Evolutionary conservation across 2,329 filamentous ascomycete genomes (phyloP), one percentile per base, ranked within the genome.

Genomic region (Thelonectria discophora): DNA sequence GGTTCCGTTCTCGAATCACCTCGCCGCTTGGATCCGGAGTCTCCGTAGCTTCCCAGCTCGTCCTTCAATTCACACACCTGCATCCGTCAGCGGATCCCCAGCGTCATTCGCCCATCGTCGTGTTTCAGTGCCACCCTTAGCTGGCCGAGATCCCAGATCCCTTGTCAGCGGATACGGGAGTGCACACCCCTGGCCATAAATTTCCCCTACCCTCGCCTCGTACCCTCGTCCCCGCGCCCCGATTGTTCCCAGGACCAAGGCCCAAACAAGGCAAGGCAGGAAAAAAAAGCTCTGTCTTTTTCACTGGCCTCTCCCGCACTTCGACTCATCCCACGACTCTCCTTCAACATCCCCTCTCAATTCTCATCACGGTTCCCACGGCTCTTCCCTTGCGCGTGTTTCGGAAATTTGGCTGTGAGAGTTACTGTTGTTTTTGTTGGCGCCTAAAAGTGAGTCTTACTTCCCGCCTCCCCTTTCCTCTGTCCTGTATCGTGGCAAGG

Each of bases 381-480:
- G 73, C 78, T 80, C 77, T 81, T 82, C 80, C 78, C 77, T 80
- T 79, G 74, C 77, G 77, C 77, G 76, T 78, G 75, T 78, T 79
- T 79, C 76, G 76, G 75, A 76, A 75, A 70, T 71, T 78, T 77
- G 75, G 74, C 76, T 77, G 72, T 77, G 74, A 77, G 72, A 75
- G 73, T 77, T 77, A 76, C 75, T 76, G 74, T 77, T 78, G 78
- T 79, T 81, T 77, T 81, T 81, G 76, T 78, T 79, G 81, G 81
- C 80, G 80, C 81, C 76, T 77, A 83, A 84, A 83, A 83, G 81
- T 84, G 76, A 83, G 81, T 83, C 65, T 68, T 64, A 46, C 60
- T 47, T 47, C 55, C 37, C 52, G 43, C 37, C 58, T 58, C 54
- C 48, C 50, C 40, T 55, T 64, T 58, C 68, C 58, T 65, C 5